A percentile compares a stretch with the other conserved stretches of the same genome.
phyloP scores from a whole-genome alignment of 306 rosid species.

The Gillenia trifoliata region DNA sequence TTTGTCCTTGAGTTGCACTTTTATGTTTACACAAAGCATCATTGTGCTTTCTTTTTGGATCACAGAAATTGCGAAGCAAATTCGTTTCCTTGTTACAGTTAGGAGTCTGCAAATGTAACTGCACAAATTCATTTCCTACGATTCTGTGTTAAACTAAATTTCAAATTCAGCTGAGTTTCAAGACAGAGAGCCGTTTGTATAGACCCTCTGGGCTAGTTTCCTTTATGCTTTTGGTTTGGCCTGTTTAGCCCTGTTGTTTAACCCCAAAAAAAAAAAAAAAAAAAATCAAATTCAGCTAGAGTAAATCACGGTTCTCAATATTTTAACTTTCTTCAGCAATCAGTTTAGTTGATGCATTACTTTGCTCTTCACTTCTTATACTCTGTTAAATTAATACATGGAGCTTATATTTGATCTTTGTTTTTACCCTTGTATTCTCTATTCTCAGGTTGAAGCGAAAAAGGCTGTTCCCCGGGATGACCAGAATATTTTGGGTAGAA shows the following conservation, averaged over 20 bases:
- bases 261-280: no score
- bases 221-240: no score
- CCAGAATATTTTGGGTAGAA: constrained; percentile 75
- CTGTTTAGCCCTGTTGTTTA: no score
- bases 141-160: constrained; percentile 17
- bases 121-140: constrained; percentile 12
- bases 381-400: constrained; percentile 4
- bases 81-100: constrained; percentile 7
- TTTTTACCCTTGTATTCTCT: constrained; percentile 19
- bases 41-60: constrained; percentile 22
- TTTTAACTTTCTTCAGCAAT: background rate
- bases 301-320: constrained; percentile 1
- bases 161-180: constrained; percentile 20
- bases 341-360: background rate
- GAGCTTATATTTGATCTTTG: constrained; percentile 2
- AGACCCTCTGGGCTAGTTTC: no score
- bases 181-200: no score
- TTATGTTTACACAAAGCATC: constrained; percentile 17
- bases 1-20: constrained; percentile 4
- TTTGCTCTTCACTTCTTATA: constrained; percentile 3
- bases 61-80: background rate
- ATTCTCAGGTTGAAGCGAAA: constrained; percentile 87
- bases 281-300: constrained; percentile 16
- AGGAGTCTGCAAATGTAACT: constrained; percentile 19
- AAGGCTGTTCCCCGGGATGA: constrained; percentile 99